Conservation (phyloP, 2,329 filamentous ascomycete genomes). For the Coleophoma eucalyptorum region DNA sequence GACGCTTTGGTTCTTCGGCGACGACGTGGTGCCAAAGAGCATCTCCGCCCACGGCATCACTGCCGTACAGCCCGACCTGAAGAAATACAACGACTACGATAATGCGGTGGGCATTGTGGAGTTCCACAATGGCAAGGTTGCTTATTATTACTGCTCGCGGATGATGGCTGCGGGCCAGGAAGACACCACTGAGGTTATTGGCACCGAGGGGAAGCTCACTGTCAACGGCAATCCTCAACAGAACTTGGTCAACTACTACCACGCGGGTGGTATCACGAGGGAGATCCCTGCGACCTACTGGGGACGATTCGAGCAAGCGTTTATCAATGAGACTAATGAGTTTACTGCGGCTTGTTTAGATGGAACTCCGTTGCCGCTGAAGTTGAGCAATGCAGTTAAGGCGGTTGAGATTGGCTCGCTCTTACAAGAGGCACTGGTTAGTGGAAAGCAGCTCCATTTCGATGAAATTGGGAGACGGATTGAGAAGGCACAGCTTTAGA, state of each 20-base stretch:
- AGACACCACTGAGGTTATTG: constrained; percentile 63
- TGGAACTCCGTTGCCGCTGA: constrained; percentile 48
- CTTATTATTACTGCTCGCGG: constrained; percentile 57
- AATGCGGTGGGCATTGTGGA: constrained; percentile 65
- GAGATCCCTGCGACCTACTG: constrained; percentile 60
- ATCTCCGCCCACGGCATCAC: constrained; percentile 54
- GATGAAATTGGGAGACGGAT: constrained; percentile 42
- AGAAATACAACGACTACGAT: constrained; percentile 53
- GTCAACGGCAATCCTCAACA: constrained; percentile 54
- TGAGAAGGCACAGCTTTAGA: constrained; percentile 5
- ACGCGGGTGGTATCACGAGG: constrained; percentile 46
- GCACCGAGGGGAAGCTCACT: constrained; percentile 57
- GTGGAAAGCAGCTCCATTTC: constrained; percentile 52
- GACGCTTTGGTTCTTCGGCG: constrained; percentile 59
- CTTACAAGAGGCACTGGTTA: constrained; percentile 51
- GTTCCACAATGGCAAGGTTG: constrained; percentile 58
- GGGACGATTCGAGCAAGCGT: constrained; percentile 57
- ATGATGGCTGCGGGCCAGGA: constrained; percentile 67
- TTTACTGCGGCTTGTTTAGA: constrained; percentile 57
- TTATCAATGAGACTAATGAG: constrained; percentile 58
- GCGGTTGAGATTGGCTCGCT: constrained; percentile 56
- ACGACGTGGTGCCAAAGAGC: constrained; percentile 47
- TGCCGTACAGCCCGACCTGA: constrained; percentile 52
- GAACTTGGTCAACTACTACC: constrained; percentile 50
- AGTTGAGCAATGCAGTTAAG: constrained; percentile 50